Evolutionary conservation across 164 flowering plant genomes (phyloP).

Genomic region (Warburgia ugandensis): DNA sequence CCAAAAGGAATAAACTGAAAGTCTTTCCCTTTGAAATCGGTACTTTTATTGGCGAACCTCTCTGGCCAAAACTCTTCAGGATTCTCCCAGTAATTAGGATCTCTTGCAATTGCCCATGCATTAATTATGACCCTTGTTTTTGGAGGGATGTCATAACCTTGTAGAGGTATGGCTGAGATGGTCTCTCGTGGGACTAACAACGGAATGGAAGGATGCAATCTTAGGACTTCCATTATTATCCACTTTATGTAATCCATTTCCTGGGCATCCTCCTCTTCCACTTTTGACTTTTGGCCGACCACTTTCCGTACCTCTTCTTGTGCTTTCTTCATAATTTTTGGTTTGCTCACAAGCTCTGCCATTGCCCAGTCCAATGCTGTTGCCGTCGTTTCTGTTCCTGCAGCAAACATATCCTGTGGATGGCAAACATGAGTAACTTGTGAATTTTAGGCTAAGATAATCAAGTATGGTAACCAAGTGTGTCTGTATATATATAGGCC

Average conservation of each 20-base stretch:
- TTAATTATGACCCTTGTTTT: constrained; percentile 28
- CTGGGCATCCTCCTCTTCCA: background rate
- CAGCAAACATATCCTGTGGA: constrained; percentile 5
- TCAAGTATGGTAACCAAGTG: too few species aligned
- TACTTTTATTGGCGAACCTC: constrained; percentile 20
- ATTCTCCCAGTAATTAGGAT: constrained; percentile 29
- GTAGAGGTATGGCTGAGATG: constrained; percentile 11
- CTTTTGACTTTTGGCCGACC: background rate
- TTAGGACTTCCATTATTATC: constrained; percentile 21
- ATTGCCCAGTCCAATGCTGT: constrained; percentile 6
- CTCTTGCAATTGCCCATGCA: constrained; percentile 24
- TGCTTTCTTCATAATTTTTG: constrained; percentile 12
- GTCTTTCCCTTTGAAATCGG: constrained; percentile 22
- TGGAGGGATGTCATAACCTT: constrained; percentile 24
- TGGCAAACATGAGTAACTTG: background rate
- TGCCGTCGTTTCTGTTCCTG: constrained; percentile 2
- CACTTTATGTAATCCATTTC: constrained; percentile 4
- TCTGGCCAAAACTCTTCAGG: constrained; percentile 32
- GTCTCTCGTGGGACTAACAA: constrained; percentile 29
- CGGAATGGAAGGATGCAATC: constrained; percentile 40
- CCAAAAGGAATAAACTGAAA: constrained; percentile 27
- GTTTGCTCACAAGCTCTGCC: constrained; percentile 11
- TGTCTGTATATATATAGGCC: too few species aligned
- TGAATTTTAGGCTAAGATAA: too few species aligned
- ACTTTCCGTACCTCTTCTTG: constrained; percentile 6